phyloP scores from a whole-genome alignment of 108 stramenopile genomes.

The Nannochloropsis salina region DNA sequence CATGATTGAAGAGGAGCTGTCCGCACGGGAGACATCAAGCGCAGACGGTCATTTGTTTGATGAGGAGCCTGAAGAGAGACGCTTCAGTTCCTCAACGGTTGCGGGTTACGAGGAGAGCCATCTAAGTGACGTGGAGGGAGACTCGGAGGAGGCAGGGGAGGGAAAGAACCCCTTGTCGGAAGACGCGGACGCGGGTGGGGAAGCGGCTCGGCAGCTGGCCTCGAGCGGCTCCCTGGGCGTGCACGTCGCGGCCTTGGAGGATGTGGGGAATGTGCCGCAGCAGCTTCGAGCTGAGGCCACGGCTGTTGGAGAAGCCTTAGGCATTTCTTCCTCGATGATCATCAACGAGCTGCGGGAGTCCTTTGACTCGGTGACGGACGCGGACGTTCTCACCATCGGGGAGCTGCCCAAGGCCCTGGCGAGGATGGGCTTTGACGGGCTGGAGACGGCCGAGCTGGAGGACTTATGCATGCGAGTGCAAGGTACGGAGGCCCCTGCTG shows the following conservation, averaged over 20 bases:
- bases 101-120: not conserved
- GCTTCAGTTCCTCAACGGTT: not conserved
- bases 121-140: not conserved
- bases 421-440: not conserved
- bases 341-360: not conserved
- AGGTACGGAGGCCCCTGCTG: not conserved
- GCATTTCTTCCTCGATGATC: not conserved
- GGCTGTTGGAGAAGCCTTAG: not conserved
- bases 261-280: not conserved
- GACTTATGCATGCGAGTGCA: not conserved
- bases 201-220: not conserved
- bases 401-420: not conserved
- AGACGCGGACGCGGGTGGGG: not conserved
- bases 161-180: not conserved
- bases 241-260: constrained; percentile 8
- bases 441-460: not conserved
- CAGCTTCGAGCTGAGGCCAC: not conserved
- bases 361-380: not conserved
- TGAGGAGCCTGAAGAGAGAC: not conserved
- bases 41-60: not conserved
- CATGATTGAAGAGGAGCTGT: constrained; percentile 8
- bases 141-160: not conserved
- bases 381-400: not conserved
- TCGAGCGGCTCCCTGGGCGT: not conserved
- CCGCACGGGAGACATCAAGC: not conserved